Evolutionary conservation across 352 stramenopile genomes (phyloP).

Genomic region (Phytophthora pini): DNA sequence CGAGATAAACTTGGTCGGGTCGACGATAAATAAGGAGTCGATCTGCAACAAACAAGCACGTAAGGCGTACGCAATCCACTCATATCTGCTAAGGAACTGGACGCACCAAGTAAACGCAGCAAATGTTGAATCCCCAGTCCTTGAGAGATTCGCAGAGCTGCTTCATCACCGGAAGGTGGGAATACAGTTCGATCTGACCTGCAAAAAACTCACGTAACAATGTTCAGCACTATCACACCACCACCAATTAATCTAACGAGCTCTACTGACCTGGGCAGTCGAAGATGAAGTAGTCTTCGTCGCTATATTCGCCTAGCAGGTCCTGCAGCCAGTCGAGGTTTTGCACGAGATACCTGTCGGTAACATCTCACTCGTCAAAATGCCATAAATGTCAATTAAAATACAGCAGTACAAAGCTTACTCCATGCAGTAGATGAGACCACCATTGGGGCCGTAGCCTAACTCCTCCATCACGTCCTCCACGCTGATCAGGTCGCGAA

Average conservation of each 20-base stretch:
- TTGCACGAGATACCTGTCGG: constrained; percentile 84
- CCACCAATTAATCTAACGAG: neutral
- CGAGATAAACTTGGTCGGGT: constrained; percentile 98
- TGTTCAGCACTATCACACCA: constrained; percentile 7
- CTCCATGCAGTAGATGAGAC: constrained; percentile 99
- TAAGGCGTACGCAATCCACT: neutral
- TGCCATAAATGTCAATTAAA: neutral
- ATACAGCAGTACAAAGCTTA: constrained; percentile 59
- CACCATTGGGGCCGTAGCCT: constrained; percentile 97
- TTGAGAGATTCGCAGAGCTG: constrained; percentile 84
- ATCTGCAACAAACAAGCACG: constrained; percentile 60
- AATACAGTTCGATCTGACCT: constrained; percentile 94
- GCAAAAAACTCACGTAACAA: neutral
- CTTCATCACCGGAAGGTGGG: constrained; percentile 92
- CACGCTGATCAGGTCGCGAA: constrained; percentile 95
- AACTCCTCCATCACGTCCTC: constrained; percentile 98
- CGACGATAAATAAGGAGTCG: constrained; percentile 93
- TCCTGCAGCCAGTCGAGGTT: constrained; percentile 97
- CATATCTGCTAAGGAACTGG: neutral
- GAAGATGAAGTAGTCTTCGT: constrained; percentile 98
- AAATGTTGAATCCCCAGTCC: constrained; percentile 90
- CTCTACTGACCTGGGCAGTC: constrained; percentile 94
- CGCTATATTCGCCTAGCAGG: constrained; percentile 89
- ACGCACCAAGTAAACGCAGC: constrained; percentile 87
- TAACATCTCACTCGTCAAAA: constrained; percentile 12